phyloP scores from a whole-genome alignment of 495 filamentous ascomycete genomes.

The Hypoxylon fragiforme region DNA sequence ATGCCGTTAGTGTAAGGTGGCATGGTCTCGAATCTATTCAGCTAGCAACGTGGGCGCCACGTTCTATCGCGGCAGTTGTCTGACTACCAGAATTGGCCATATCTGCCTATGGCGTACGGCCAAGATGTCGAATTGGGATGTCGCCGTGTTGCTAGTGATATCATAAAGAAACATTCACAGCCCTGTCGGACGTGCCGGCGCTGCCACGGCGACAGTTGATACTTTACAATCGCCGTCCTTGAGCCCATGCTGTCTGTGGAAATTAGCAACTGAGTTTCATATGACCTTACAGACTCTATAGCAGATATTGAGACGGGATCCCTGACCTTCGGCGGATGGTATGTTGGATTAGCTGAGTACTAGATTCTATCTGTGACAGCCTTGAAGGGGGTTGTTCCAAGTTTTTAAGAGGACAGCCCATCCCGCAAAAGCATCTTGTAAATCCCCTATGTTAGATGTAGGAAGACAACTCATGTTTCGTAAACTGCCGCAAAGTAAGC shows the following conservation, averaged over 20 bases:
- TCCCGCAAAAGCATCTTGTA: neutral
- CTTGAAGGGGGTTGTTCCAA: slow-evolving; percentile 4
- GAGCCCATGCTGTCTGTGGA: neutral
- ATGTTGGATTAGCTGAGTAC: slow-evolving; percentile 1
- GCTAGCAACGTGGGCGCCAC: slow-evolving; percentile 16
- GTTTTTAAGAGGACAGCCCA: neutral
- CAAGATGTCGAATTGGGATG: slow-evolving; percentile 6
- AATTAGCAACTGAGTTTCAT: slow-evolving; percentile 10
- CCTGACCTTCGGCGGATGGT: slow-evolving; percentile 16
- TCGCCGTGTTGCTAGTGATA: slow-evolving; percentile 4
- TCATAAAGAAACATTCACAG: slow-evolving; percentile 1
- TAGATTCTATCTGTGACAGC: neutral
- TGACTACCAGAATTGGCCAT: slow-evolving; percentile 8
- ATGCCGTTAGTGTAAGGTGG: neutral
- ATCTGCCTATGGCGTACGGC: neutral
- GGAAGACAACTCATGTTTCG: slow-evolving; percentile 16
- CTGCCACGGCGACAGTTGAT: neutral
- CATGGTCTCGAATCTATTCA: slow-evolving; percentile 18
- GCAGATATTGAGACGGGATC: slow-evolving; percentile 7
- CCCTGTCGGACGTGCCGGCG: slow-evolving; percentile 10
- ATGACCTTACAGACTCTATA: slow-evolving; percentile 1
- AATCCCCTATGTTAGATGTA: no score
- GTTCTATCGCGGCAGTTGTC: neutral
- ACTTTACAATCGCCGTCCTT: neutral
- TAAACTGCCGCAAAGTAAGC: slow-evolving; percentile 26